Base-by-base conservation (phyloP, 1,284 basidiomycete species). In the Mycena citricolor region DNA sequence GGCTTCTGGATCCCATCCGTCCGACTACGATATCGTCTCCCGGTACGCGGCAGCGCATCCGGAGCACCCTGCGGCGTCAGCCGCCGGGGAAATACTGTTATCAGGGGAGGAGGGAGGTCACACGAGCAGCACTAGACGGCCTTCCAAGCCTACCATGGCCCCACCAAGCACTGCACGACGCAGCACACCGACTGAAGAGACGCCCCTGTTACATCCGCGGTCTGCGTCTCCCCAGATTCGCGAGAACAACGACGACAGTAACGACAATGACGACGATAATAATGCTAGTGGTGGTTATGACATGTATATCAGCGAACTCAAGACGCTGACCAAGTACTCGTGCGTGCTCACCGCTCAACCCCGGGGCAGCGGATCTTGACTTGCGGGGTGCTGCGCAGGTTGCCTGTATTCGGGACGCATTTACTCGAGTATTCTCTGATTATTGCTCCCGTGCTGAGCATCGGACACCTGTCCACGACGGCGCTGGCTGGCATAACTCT, bases 401-500 rank as follows among this genome's bases (percentile, higher is more conserved):
- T 28, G 44, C 47, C 51, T 17, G 17, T 45, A 30, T 45, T 38
- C 51, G 88, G 87, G 8, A 86, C 88, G 0, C 86, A 90, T 57
- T 47, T 89, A 10, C 68, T 89, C 72, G 87, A 90, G 60, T 87
- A 87, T 59, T 85, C 81, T 21, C 75, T 90, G 22, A 73, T 86
- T 24, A 73, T 89, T 49, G 76, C 79, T 0, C 80, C 85, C 16
- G 84, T 93, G n/a, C 69, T 94, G n/a, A 86, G 86, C 6, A 85
- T 93, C 32, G 91, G 91, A 1, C 91, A 94, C 67, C 64, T 94
- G 19, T 86, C 83, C 3, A 88, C 86, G 1, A 82, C 77, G 2
- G 86, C 89, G 0, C 77, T 94, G 1, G 91, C 91, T 4, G 90
- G 88, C 0, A 81, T 85, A 7, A 86, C 84, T 14, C 73, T 93